Conservation (phyloP, 306 rosid genomes). For the Cicer pinnatifidum region DNA sequence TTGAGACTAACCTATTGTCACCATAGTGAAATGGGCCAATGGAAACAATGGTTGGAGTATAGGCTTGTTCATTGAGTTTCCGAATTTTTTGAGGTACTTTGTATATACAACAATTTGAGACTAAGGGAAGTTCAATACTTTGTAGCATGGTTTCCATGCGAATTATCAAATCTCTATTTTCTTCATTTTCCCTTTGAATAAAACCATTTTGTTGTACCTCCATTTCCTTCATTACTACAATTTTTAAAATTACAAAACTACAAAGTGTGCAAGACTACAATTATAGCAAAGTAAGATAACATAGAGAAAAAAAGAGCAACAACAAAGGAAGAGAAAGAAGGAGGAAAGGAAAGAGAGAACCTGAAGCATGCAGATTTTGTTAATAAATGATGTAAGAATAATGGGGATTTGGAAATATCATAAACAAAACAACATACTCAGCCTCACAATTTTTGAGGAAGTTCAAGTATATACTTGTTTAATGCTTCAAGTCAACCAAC, state of each 20-base stretch:
- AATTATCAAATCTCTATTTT: conserved; percentile 34
- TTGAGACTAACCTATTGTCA: conserved; percentile 36
- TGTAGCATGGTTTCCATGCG: conserved; percentile 31
- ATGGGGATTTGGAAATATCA: no score
- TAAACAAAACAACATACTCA: neutral
- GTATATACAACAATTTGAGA: conserved; percentile 40
- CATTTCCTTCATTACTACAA: conserved; percentile 6
- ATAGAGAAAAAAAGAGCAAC: neutral
- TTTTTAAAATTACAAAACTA: conserved; percentile 3
- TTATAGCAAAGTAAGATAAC: neutral
- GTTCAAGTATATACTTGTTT: neutral
- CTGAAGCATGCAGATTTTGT: conserved; percentile 5
- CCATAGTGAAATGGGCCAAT: conserved; percentile 50
- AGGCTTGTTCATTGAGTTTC: conserved; percentile 43
- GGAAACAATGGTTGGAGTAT: conserved; percentile 50
- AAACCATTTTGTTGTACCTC: conserved; percentile 39
- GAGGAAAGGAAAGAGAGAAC: conserved; percentile 12
- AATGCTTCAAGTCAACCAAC: neutral
- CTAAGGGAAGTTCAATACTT: conserved; percentile 24
- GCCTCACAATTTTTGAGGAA: neutral
- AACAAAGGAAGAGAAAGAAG: neutral
- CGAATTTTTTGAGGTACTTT: conserved; percentile 46
- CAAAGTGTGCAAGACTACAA: neutral
- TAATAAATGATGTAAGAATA: no score
- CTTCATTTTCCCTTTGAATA: conserved; percentile 10